A percentile compares a stretch with the other conserved stretches of the same genome.
phyloP scores from a whole-genome alignment of 2,329 filamentous ascomycete genomes.

The Calcarisporium arbuscula region DNA sequence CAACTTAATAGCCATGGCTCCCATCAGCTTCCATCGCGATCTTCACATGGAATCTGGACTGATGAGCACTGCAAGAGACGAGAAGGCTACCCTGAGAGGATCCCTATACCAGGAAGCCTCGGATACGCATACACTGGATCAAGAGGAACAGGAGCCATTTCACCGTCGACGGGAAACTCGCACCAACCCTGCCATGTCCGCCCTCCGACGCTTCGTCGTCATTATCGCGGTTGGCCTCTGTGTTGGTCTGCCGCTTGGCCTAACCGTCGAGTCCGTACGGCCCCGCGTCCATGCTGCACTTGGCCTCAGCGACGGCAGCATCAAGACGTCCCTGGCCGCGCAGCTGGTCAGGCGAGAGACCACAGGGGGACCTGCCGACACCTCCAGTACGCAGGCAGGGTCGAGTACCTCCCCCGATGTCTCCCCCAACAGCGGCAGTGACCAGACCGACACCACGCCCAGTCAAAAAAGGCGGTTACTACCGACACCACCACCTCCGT shows the following conservation, averaged over 20 bases:
- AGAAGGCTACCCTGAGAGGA: constrained; percentile 14
- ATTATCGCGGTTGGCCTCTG: constrained; percentile 18
- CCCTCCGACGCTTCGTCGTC: constrained; percentile 10
- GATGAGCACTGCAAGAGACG: constrained; percentile 15
- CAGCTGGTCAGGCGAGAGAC: no score
- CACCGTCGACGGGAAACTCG: neutral
- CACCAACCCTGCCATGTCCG: constrained; percentile 11
- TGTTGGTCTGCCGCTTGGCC: constrained; percentile 17
- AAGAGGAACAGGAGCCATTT: neutral
- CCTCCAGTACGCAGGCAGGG: no score
- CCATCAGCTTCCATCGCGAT: constrained; percentile 8
- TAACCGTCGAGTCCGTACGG: constrained; percentile 4
- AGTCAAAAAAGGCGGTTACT: constrained; percentile 1
- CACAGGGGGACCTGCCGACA: no score
- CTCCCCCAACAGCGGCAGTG: no score
- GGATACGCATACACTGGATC: constrained; percentile 1
- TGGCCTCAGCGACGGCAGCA: constrained; percentile 1
- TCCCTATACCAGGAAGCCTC: constrained; percentile 4
- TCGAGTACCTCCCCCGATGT: no score
- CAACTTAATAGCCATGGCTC: constrained; percentile 9
- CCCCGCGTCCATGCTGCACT: neutral
- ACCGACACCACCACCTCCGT: constrained; percentile 6
- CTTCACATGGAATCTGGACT: constrained; percentile 16
- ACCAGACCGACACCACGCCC: neutral
- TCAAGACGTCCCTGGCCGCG: no score